Conservation (phyloP, 1,284 basidiomycete genomes). For the Irpex lacteus region DNA sequence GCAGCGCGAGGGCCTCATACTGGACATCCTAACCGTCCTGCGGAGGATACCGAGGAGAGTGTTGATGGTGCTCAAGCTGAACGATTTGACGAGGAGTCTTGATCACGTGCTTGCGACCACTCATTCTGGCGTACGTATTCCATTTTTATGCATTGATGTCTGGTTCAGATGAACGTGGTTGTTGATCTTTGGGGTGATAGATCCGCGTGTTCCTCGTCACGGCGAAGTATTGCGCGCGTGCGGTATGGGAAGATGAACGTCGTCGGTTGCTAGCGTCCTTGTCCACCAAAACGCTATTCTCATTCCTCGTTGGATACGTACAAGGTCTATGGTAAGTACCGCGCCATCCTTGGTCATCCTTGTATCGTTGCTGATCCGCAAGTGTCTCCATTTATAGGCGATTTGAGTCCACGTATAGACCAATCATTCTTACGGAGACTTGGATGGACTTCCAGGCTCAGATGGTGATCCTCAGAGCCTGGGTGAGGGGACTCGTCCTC, state of each 20-base stretch:
- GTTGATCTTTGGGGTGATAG: slow-evolving; percentile 27
- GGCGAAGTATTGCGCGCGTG: slow-evolving; percentile 84
- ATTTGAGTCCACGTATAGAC: slow-evolving; percentile 52
- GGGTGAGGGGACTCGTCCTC: slow-evolving; percentile 58
- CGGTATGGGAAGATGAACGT: slow-evolving; percentile 84
- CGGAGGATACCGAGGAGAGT: slow-evolving; percentile 80
- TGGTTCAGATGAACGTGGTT: no score
- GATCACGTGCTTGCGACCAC: slow-evolving; percentile 73
- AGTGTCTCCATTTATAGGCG: slow-evolving; percentile 39
- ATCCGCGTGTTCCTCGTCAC: slow-evolving; percentile 89
- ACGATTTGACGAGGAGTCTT: slow-evolving; percentile 77
- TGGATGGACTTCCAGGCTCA: slow-evolving; percentile 70
- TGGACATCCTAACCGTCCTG: slow-evolving; percentile 83
- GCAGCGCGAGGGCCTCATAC: slow-evolving; percentile 75
- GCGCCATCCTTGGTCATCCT: slow-evolving; percentile 1
- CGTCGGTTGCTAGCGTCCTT: slow-evolving; percentile 47
- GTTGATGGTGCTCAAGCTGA: slow-evolving; percentile 86
- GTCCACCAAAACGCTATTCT: slow-evolving; percentile 49
- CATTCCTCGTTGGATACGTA: slow-evolving; percentile 54
- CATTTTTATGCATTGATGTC: neutral
- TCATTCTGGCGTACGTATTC: slow-evolving; percentile 58
- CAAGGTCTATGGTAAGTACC: slow-evolving; percentile 60
- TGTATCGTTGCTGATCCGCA: slow-evolving; percentile 9
- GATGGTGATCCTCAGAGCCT: slow-evolving; percentile 57
- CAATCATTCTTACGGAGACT: slow-evolving; percentile 51